Conservation (phyloP, 768 basidiomycete genomes). For the Suillus weaverae region DNA sequence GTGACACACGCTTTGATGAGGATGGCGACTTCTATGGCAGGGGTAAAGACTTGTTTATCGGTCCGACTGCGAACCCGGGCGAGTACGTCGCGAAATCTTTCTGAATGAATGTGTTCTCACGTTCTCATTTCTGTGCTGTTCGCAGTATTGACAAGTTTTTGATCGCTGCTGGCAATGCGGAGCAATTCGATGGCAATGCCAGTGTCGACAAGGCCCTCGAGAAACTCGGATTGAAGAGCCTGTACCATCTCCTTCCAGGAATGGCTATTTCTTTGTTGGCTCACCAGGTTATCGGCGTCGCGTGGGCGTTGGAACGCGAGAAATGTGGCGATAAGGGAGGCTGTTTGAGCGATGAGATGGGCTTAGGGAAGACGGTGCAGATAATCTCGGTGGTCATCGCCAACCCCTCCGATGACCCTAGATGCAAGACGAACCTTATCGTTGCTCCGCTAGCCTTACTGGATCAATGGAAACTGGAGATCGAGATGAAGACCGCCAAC, state of each 20-base stretch:
- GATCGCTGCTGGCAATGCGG: slow-evolving; percentile 54
- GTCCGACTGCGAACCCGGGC: slow-evolving; percentile 47
- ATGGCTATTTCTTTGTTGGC: slow-evolving; percentile 66
- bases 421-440: slow-evolving; percentile 65
- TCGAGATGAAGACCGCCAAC: slow-evolving; percentile 55
- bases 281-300: slow-evolving; percentile 58
- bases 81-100: slow-evolving; percentile 40
- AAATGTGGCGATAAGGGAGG: slow-evolving; percentile 30
- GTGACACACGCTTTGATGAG: slow-evolving; percentile 37
- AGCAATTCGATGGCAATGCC: slow-evolving; percentile 58
- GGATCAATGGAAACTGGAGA: slow-evolving; percentile 65
- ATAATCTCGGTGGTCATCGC: slow-evolving; percentile 62
- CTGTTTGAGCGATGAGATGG: slow-evolving; percentile 41
- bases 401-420: slow-evolving; percentile 50
- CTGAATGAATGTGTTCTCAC: neutral
- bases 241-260: slow-evolving; percentile 52
- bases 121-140: slow-evolving; percentile 5
- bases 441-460: slow-evolving; percentile 66
- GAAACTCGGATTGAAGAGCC: slow-evolving; percentile 49
- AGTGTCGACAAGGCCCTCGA: slow-evolving; percentile 57
- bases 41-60: slow-evolving; percentile 43
- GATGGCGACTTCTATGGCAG: slow-evolving; percentile 51
- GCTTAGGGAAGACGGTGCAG: slow-evolving; percentile 61
- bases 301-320: slow-evolving; percentile 45
- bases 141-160: slow-evolving; percentile 52